Evolutionary conservation across 805 yeast species (phyloP).

Genomic region (Lipomyces lipofer): DNA sequence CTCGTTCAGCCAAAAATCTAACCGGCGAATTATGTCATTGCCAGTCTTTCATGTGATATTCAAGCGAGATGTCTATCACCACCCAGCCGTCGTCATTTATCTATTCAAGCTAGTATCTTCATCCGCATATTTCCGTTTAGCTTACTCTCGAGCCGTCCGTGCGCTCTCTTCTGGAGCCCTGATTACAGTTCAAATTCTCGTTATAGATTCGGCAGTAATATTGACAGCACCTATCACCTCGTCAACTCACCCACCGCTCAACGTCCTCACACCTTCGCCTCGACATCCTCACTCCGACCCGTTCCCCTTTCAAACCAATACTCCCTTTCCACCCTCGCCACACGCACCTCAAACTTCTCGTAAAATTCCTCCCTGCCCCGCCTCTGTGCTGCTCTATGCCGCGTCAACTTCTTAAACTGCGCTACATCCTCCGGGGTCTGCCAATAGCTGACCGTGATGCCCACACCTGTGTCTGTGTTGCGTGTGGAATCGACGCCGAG

Average conservation of each 20-base stretch:
- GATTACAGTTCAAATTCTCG: neutral
- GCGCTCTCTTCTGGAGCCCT: too few relatives aligned
- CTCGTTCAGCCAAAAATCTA: too few relatives aligned
- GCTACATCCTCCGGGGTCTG: constrained; percentile 4
- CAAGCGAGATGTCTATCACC: too few relatives aligned
- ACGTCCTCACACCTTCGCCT: too few relatives aligned
- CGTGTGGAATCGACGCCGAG: constrained; percentile 6
- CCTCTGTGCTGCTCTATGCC: constrained; percentile 5
- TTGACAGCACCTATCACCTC: neutral
- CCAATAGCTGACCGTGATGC: constrained; percentile 15
- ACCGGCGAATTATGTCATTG: too few relatives aligned
- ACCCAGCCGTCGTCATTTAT: too few relatives aligned
- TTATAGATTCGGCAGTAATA: neutral
- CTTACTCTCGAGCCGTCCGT: too few relatives aligned
- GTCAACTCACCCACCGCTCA: constrained; percentile 3
- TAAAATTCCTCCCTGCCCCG: constrained; percentile 4
- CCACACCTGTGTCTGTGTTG: neutral
- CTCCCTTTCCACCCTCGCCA: constrained; percentile 4
- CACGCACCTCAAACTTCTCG: neutral
- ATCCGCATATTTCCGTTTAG: too few relatives aligned
- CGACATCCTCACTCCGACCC: neutral
- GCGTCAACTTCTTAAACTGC: neutral
- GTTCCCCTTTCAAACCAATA: constrained; percentile 1
- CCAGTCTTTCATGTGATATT: too few relatives aligned
- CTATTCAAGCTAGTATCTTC: too few relatives aligned